These are phyloP conservation scores for Skeletonema menzelii DNA, from an alignment of 108 stramenopile genomes.

Conservation along the genomic window DNA sequence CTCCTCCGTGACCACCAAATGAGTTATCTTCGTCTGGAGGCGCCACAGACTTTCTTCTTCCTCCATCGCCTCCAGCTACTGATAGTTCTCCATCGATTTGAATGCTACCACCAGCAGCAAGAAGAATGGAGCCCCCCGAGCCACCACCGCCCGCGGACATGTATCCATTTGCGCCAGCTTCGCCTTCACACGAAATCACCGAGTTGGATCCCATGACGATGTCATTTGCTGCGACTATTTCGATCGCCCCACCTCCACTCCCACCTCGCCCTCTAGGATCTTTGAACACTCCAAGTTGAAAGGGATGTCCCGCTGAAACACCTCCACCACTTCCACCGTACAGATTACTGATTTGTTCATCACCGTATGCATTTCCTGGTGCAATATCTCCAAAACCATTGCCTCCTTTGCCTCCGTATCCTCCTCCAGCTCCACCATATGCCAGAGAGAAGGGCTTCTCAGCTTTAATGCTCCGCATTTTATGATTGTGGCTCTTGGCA, in stretches of 20 bases:
- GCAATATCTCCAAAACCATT: constrained; percentile 44
- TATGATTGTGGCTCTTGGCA: constrained; percentile 30
- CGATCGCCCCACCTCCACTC: constrained; percentile 82
- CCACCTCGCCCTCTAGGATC: constrained; percentile 61
- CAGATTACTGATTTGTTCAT: constrained; percentile 32
- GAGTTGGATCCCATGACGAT: constrained; percentile 60
- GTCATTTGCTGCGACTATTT: constrained; percentile 74
- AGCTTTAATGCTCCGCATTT: constrained; percentile 29
- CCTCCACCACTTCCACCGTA: constrained; percentile 60
- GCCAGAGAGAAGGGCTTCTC: constrained; percentile 62
- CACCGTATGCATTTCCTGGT: constrained; percentile 37
- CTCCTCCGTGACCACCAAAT: constrained; percentile 58
- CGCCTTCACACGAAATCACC: constrained; percentile 60
- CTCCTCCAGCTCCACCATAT: constrained; percentile 61
- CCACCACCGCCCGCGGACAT: constrained; percentile 77
- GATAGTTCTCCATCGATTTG: constrained; percentile 47
- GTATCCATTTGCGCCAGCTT: constrained; percentile 51
- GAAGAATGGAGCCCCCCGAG: constrained; percentile 66
- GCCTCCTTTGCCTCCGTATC: constrained; percentile 59
- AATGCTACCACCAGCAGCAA: constrained; percentile 67
- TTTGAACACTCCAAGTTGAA: constrained; percentile 39
- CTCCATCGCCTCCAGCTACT: constrained; percentile 74
- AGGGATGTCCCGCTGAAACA: constrained; percentile 51
- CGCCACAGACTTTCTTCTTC: constrained; percentile 24
- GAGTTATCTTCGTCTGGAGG: neutral